Evolutionary conservation across 78 protist genomes (phyloP).

Genomic region (Cyanophora paradoxa): DNA sequence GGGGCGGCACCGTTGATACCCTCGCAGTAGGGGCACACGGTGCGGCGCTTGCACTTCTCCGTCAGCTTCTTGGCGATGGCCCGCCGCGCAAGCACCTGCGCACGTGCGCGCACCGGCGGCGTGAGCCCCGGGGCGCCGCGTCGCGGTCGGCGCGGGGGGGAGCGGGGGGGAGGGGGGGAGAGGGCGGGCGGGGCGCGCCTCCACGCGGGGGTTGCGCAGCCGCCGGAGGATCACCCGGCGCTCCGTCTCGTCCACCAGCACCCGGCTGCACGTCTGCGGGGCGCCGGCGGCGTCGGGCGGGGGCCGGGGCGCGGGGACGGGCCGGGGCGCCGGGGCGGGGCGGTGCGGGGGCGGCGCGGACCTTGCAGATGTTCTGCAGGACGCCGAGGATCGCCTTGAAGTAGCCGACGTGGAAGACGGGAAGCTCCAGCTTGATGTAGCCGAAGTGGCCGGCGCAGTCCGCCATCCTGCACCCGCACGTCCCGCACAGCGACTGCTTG

Average conservation of each 20-base stretch:
- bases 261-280: slow-evolving; percentile 43
- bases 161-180: no score
- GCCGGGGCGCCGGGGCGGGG: no score
- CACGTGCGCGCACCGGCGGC: no score
- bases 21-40: slow-evolving; percentile 78
- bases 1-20: slow-evolving; percentile 69
- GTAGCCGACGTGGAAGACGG: slow-evolving; percentile 87
- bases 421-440: slow-evolving; percentile 75
- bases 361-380: slow-evolving; percentile 84
- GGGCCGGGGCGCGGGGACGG: no score
- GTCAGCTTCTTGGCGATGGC: not conserved
- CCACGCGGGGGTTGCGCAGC: not conserved
- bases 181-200: no score
- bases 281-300: no score
- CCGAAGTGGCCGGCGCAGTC: slow-evolving; percentile 97
- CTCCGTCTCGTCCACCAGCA: slow-evolving; percentile 44
- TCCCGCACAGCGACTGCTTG: slow-evolving; percentile 22
- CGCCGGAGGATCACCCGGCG: not conserved
- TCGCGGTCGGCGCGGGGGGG: no score
- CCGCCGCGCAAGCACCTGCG: not conserved
- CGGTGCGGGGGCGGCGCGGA: not conserved
- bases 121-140: no score
- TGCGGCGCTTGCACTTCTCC: slow-evolving; percentile 28
- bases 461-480: slow-evolving; percentile 55
- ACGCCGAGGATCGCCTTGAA: slow-evolving; percentile 58